Conservation (phyloP, 371 early-diverging fungal genomes). For the Haplosporangium sp. region DNA sequence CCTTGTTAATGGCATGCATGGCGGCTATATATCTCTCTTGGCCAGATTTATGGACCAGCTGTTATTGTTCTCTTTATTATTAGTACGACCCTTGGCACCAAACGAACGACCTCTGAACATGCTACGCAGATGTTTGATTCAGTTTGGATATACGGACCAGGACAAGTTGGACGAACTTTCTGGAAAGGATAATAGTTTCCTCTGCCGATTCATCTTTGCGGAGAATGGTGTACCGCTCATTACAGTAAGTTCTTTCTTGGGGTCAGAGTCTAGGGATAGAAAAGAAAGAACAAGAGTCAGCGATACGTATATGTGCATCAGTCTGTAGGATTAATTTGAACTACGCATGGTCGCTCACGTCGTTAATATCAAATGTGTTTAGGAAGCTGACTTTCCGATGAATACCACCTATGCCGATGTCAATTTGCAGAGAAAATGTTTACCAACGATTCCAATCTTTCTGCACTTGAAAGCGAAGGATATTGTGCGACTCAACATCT, state of each 20-base stretch:
- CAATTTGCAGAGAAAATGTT: constrained; percentile 69
- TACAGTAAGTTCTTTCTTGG: too few species aligned
- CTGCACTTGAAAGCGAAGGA: constrained; percentile 71
- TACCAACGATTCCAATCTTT: constrained; percentile 79
- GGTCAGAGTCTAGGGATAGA: too few species aligned
- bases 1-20: too few species aligned
- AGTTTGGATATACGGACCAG: constrained; percentile 81
- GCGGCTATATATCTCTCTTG: too few species aligned
- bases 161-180: constrained; percentile 84
- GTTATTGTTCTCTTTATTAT: neutral
- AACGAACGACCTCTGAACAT: constrained; percentile 80
- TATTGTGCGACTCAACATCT: constrained; percentile 75
- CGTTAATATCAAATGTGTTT: neutral
- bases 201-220: constrained; percentile 82
- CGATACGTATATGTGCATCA: too few species aligned
- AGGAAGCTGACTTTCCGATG: constrained; percentile 32
- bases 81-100: constrained; percentile 67
- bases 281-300: too few species aligned
- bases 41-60: too few species aligned
- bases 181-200: constrained; percentile 86
- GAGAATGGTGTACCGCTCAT: constrained; percentile 66
- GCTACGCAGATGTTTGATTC: constrained; percentile 73
- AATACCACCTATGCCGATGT: constrained; percentile 59
- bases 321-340: too few species aligned
- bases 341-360: too few species aligned